These are phyloP conservation scores for Lenzites betulinus DNA, from an alignment of 768 basidiomycete species.

Conservation along the genomic window DNA sequence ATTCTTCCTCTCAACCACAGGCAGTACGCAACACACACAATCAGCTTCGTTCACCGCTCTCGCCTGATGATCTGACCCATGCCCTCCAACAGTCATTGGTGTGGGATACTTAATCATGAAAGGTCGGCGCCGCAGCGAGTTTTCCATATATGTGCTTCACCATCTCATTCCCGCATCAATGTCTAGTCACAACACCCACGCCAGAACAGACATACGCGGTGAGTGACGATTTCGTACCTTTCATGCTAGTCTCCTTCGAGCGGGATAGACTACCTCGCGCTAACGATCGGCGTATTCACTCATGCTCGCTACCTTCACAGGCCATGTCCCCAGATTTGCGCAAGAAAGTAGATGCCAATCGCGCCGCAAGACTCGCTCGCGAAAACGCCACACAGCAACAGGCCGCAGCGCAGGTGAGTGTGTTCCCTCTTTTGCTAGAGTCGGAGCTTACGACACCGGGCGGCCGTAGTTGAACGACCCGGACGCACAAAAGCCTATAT, in stretches of 20 bases:
- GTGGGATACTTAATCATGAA: slow-evolving; percentile 36
- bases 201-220: slow-evolving; percentile 40
- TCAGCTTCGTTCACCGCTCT: not conserved
- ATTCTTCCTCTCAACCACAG: slow-evolving; percentile 29
- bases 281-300: too few relatives aligned
- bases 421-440: not conserved
- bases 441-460: not conserved
- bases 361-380: slow-evolving; percentile 35
- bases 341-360: slow-evolving; percentile 39
- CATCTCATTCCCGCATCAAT: not conserved
- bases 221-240: slow-evolving; percentile 19
- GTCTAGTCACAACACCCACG: slow-evolving; percentile 33
- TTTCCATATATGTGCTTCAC: not conserved
- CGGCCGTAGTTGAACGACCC: slow-evolving; percentile 34
- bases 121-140: slow-evolving; percentile 20
- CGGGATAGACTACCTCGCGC: too few relatives aligned
- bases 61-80: not conserved
- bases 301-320: slow-evolving; percentile 19
- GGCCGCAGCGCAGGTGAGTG: slow-evolving; percentile 31
- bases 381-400: slow-evolving; percentile 36
- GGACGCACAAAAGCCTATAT: slow-evolving; percentile 39
- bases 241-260: too few relatives aligned
- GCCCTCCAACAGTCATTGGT: slow-evolving; percentile 31
- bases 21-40: slow-evolving; percentile 31
- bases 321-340: slow-evolving; percentile 41